Percentiles rank a stretch among this genome's conserved stretches.
Conservation (phyloP, 1,139 yeast genomes). For the Blastobotrys petasosporus region DNA sequence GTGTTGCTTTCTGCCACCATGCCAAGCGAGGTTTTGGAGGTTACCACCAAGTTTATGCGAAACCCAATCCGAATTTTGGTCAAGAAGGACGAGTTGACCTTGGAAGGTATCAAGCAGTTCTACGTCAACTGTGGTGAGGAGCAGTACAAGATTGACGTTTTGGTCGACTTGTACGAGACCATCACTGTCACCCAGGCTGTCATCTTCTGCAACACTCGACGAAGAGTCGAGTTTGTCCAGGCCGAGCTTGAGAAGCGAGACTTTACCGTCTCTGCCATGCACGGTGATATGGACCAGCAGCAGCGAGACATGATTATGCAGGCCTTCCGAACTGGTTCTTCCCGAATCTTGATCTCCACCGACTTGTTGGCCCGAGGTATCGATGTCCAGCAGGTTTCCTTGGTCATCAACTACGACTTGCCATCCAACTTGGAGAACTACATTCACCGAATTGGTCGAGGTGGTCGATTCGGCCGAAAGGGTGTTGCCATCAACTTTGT, state of each 20-base stretch:
- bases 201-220: conserved; percentile 87
- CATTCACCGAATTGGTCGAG: conserved; percentile 89
- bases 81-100: conserved; percentile 78
- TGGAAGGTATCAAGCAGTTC: conserved; percentile 88
- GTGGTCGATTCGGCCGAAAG: conserved; percentile 93
- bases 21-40: conserved; percentile 75
- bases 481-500: conserved; percentile 91
- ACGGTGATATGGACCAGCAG: conserved; percentile 94
- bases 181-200: conserved; percentile 93
- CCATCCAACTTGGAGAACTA: conserved; percentile 85
- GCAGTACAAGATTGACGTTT: conserved; percentile 91
- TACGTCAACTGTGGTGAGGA: conserved; percentile 83
- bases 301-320: conserved; percentile 87
- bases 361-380: conserved; percentile 98
- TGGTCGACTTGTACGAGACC: conserved; percentile 92
- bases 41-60: conserved; percentile 81
- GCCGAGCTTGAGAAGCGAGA: conserved; percentile 72
- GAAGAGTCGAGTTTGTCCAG: conserved; percentile 87
- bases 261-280: conserved; percentile 90
- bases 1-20: conserved; percentile 94
- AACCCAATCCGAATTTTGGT: conserved; percentile 90
- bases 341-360: conserved; percentile 84
- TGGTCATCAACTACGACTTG: conserved; percentile 87
- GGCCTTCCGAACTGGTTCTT: conserved; percentile 50
- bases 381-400: conserved; percentile 94